phyloP scores from a whole-genome alignment of 805 yeast species.

The Candida gorgasii region DNA sequence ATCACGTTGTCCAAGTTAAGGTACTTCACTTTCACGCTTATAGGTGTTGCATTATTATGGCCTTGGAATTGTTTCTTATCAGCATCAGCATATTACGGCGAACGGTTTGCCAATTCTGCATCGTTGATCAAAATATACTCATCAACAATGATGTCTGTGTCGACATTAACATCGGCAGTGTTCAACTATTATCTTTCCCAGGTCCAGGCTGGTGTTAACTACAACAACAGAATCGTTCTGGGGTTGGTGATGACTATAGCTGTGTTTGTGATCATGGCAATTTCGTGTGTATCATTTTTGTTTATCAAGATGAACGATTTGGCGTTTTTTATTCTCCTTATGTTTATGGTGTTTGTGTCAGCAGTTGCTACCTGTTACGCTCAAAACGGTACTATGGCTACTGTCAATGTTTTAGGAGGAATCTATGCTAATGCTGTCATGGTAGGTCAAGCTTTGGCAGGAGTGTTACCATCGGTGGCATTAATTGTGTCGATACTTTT shows the following conservation, averaged over 20 bases:
- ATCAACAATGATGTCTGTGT: constrained; percentile 85
- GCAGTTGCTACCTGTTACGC: constrained; percentile 78
- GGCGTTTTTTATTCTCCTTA: constrained; percentile 51
- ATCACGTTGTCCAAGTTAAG: constrained; percentile 31
- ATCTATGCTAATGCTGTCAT: constrained; percentile 84
- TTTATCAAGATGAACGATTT: constrained; percentile 39
- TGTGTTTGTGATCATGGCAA: constrained; percentile 59
- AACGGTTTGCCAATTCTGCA: constrained; percentile 55
- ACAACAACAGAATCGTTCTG: constrained; percentile 51
- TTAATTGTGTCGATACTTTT: constrained; percentile 55
- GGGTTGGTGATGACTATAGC: constrained; percentile 63
- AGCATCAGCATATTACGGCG: constrained; percentile 78
- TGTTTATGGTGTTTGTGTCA: constrained; percentile 63
- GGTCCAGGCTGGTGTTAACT: constrained; percentile 61
- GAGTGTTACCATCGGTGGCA: constrained; percentile 83
- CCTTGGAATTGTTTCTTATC: constrained; percentile 94
- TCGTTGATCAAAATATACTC: constrained; percentile 60
- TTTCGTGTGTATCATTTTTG: constrained; percentile 42
- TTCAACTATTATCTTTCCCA: constrained; percentile 65
- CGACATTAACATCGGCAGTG: constrained; percentile 66
- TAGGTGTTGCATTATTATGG: constrained; percentile 86
- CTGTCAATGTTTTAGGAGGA: constrained; percentile 74
- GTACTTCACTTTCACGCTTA: constrained; percentile 60
- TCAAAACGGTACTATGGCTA: constrained; percentile 89
- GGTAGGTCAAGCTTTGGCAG: constrained; percentile 95